Percentiles rank a stretch among this genome's conserved stretches.
Conservation (phyloP, 129 eudicot genomes). For the Chrysanthemum seticuspe region DNA sequence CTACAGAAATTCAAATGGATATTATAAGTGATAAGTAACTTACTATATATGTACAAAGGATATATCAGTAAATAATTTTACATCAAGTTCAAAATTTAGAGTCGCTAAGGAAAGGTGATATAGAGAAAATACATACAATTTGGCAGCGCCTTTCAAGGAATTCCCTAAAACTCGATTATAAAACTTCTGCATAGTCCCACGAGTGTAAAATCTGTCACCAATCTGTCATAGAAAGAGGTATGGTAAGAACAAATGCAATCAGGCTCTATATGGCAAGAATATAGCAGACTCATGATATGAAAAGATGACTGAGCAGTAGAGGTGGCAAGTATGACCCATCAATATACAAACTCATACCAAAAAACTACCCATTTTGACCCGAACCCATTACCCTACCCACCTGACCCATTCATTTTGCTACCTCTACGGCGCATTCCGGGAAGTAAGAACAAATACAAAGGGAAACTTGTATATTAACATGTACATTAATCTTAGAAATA, state of each 20-base stretch:
- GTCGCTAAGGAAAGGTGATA: constrained; percentile 21
- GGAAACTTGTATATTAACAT: neutral
- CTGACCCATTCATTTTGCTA: no score
- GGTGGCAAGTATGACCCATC: no score
- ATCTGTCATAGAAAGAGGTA: constrained; percentile 48
- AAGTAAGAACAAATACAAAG: neutral
- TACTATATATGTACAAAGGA: neutral
- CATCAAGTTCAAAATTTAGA: constrained; percentile 11
- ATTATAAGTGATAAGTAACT: neutral
- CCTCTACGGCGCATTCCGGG: no score
- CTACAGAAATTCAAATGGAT: constrained; percentile 39
- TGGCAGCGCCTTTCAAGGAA: constrained; percentile 76
- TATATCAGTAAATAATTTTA: neutral
- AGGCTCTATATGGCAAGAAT: neutral
- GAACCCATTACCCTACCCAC: no score
- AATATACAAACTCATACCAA: no score
- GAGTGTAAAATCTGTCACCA: constrained; percentile 78
- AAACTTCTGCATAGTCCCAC: constrained; percentile 70
- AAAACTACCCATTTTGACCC: no score
- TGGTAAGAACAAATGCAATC: constrained; percentile 4
- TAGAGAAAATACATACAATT: constrained; percentile 54
- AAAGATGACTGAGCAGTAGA: neutral
- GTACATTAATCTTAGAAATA: neutral
- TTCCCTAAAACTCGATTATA: constrained; percentile 70
- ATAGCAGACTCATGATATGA: constrained; percentile 2